Evolutionary conservation across 805 yeast species (phyloP), one percentile per base, ranked within the genome.

Genomic region (Zygosaccharomyces rouxii): DNA sequence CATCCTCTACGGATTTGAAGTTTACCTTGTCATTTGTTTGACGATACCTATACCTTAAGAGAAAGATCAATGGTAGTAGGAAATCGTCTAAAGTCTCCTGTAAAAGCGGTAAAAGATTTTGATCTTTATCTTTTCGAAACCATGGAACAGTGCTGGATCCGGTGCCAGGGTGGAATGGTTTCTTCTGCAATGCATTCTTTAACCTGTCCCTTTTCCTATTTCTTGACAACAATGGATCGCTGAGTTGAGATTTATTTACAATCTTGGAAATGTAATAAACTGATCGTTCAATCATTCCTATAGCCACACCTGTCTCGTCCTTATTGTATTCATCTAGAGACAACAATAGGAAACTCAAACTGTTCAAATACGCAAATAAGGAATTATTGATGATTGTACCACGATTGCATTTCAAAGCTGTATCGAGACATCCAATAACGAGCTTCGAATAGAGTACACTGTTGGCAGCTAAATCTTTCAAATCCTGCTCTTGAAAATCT

Each of bases 11-110:
- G 2, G 57, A 46, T 44, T 62, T 55, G 38, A 58, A 60, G 21
- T 56, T 48, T n/a, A 63, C 41, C 39, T 58, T 61, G 14, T 64
- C 68, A 44, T 64, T 64, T 6, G 65, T 60, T 40, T 54, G 58
- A 14, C 50, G 42, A 44, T 62, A 66, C 26, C 68, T 62, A 39
- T 63, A 62, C 22, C 56, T 53, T 37, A 66, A 40, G 14, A 66
- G 46, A 31, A 48, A 51, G 16, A 55, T 50, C 35, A 66, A 48
- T 3, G 69, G 70, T 14, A 64, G 46, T 16, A 66, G 35, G 30
- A 66, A 64, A 33, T 57, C 59, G 9, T 59, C 55, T 19, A 66
- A 39, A 0, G 64, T 57, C 18, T 52, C 57, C 6, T 49, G 48
- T 26, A 64, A 47, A n/a, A 64, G 49, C 1, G 67, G 64, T 23